Base-by-base conservation (phyloP, 768 basidiomycete genomes). In the Trametes coccinea region DNA sequence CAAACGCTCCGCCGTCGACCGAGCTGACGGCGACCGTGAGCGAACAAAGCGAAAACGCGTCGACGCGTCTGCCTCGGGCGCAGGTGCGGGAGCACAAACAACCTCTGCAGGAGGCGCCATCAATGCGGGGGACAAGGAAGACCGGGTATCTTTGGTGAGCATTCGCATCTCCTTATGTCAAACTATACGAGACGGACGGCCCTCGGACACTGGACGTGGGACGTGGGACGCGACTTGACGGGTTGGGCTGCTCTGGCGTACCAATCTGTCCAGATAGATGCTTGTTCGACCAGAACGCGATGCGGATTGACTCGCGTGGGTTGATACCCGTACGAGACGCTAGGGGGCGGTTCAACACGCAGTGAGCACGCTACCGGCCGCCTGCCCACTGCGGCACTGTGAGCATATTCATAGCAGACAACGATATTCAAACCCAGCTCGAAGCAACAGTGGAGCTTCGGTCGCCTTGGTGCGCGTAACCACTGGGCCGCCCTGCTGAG, bases 11-110 rank as follows among this genome's bases (percentile, higher is more conserved):
- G 90, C 89, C 0, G 76, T 69, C 16, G 90, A 92, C 53, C 83
- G 84, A 67, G 80, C 76, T 29, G 89, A 91, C 7, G 88, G 87
- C n/a, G 90, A 92, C 66, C 62, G 62, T 39, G 84, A 87, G 14
- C 79, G 90, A 51, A 78, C 80, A 55, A 92, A 93, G 74, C 77
- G 90, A 67, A 92, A 90, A 75, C 82, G 88, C 65, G 78, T 83
- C 40, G 89, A 89, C 39, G 71, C 77, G 31, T 63, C 67, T 17
- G 64, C 71, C 8, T 59, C 72, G 13, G 68, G 67, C 11, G 56
- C 64, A 31, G 63, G 60, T 31, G 65, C 72, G 46, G 60, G 71
- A n/a, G 46, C 45, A n/a, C 62, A 52, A 31, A 49, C 27, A n/a
- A 54, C 31, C 34, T 61, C 22, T 22, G 22, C 22, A 61, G 60